Conservation (phyloP, 1,284 basidiomycete species). For the Sporisorium graminicola region DNA sequence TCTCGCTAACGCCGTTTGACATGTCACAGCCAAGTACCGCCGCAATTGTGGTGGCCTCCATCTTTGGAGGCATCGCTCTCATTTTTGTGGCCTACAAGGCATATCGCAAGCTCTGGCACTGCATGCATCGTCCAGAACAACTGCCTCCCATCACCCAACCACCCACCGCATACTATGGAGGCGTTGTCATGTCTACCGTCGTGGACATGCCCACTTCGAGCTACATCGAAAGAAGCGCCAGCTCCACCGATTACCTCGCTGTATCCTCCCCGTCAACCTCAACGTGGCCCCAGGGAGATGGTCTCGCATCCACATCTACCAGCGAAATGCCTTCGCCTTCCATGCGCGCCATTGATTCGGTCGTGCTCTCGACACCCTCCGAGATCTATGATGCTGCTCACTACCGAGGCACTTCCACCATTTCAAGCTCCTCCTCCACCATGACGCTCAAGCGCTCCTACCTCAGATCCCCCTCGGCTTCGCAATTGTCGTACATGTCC, state of each 20-base stretch:
- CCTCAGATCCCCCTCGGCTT: constrained; percentile 36
- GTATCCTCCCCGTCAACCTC: constrained; percentile 17
- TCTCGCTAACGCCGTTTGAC: background rate
- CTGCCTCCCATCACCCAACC: constrained; percentile 54
- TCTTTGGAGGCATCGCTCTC: constrained; percentile 54
- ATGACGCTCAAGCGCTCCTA: constrained; percentile 59
- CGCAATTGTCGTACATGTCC: constrained; percentile 36
- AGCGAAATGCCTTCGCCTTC: constrained; percentile 42
- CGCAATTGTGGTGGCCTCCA: constrained; percentile 56
- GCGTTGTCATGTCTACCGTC: constrained; percentile 23
- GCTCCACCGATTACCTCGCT: constrained; percentile 16
- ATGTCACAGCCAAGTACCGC: constrained; percentile 62
- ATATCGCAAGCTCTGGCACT: constrained; percentile 53
- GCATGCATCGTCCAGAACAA: constrained; percentile 27
- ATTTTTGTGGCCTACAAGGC: constrained; percentile 50
- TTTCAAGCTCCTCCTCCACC: constrained; percentile 52
- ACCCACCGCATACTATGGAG: constrained; percentile 40
- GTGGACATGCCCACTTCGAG: constrained; percentile 19
- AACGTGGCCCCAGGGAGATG: constrained; percentile 26
- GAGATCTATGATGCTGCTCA: constrained; percentile 45
- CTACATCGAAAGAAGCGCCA: constrained; percentile 10
- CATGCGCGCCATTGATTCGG: constrained; percentile 26
- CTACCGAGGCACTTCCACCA: constrained; percentile 24
- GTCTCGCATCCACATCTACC: constrained; percentile 28
- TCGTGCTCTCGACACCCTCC: constrained; percentile 25